Conservation (phyloP, 768 basidiomycete genomes). For the Tephrocybe sp. region DNA sequence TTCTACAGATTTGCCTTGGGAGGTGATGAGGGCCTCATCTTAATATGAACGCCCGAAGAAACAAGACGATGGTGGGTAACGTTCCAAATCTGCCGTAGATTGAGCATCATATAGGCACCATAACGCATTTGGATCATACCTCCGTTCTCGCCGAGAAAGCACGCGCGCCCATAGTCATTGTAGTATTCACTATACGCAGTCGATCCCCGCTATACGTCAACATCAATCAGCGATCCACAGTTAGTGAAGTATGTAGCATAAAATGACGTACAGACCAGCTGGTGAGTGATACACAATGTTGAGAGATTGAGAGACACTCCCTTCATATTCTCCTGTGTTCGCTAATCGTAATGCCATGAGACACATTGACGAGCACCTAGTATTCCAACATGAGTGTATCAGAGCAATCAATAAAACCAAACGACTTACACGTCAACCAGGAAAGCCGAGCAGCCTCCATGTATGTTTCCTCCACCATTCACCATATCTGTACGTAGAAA, state of each 20-base stretch:
- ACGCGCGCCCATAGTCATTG: slow-evolving; percentile 46
- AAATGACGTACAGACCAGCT: slow-evolving; percentile 37
- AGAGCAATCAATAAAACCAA: background rate
- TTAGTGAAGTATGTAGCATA: background rate
- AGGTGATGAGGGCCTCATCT: slow-evolving; percentile 44
- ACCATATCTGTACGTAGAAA: slow-evolving; percentile 46
- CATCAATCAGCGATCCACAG: background rate
- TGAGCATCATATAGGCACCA: background rate
- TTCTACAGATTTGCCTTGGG: slow-evolving; percentile 25
- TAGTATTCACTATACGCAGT: slow-evolving; percentile 50
- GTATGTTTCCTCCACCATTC: slow-evolving; percentile 43
- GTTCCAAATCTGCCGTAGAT: slow-evolving; percentile 50
- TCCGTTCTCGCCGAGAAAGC: slow-evolving; percentile 48
- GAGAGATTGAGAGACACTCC: slow-evolving; percentile 48
- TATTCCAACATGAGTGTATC: background rate
- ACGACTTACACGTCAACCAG: slow-evolving; percentile 48
- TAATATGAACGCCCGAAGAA: slow-evolving; percentile 52
- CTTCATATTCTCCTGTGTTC: slow-evolving; percentile 19
- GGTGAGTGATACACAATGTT: slow-evolving; percentile 57
- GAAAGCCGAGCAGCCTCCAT: slow-evolving; percentile 55
- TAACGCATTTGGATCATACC: slow-evolving; percentile 24
- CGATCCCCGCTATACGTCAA: slow-evolving; percentile 38
- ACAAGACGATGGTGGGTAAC: slow-evolving; percentile 47
- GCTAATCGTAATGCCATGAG: slow-evolving; percentile 32
- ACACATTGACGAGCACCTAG: slow-evolving; percentile 50